These are phyloP conservation scores for Daphne laureola DNA, from an alignment of 441 rosid species.

Conservation along the genomic window DNA sequence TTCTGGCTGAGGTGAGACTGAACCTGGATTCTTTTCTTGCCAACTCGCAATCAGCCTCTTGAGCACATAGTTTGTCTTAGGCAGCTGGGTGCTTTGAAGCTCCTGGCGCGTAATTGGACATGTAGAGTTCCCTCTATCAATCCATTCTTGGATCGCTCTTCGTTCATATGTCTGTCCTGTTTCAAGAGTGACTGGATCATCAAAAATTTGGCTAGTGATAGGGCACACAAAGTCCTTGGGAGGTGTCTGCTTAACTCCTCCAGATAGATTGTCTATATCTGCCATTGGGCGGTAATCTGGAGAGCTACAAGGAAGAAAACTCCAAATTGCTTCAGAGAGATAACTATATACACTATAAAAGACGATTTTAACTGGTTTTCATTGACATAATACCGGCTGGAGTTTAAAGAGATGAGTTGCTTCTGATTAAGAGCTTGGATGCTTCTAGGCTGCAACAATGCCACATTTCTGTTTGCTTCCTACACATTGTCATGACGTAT, in stretches of 20 bases:
- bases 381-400: slow-evolving; percentile 31
- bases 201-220: slow-evolving; percentile 52
- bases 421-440: slow-evolving; percentile 25
- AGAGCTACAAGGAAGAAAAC: slow-evolving; percentile 23
- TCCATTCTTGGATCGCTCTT: slow-evolving; percentile 63
- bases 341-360: slow-evolving; percentile 15
- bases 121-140: slow-evolving; percentile 57
- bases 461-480: slow-evolving; percentile 35
- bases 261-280: slow-evolving; percentile 30
- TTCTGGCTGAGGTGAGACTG: slow-evolving; percentile 16
- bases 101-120: slow-evolving; percentile 73
- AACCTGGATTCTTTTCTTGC: slow-evolving; percentile 41
- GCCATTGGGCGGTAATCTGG: slow-evolving; percentile 34
- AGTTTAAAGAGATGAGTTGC: slow-evolving; percentile 28
- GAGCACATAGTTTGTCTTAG: slow-evolving; percentile 63
- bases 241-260: slow-evolving; percentile 39
- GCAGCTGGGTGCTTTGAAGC: slow-evolving; percentile 43
- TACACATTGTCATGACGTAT: slow-evolving; percentile 22
- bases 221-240: slow-evolving; percentile 77
- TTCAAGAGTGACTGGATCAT: slow-evolving; percentile 73
- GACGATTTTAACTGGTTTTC: slow-evolving; percentile 9
- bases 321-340: slow-evolving; percentile 21
- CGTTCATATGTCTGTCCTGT: slow-evolving; percentile 85
- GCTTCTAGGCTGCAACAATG: slow-evolving; percentile 24
- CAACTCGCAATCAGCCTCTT: slow-evolving; percentile 67